phyloP scores from a whole-genome alignment of 495 filamentous ascomycete genomes.

The Cryomyces minteri region DNA sequence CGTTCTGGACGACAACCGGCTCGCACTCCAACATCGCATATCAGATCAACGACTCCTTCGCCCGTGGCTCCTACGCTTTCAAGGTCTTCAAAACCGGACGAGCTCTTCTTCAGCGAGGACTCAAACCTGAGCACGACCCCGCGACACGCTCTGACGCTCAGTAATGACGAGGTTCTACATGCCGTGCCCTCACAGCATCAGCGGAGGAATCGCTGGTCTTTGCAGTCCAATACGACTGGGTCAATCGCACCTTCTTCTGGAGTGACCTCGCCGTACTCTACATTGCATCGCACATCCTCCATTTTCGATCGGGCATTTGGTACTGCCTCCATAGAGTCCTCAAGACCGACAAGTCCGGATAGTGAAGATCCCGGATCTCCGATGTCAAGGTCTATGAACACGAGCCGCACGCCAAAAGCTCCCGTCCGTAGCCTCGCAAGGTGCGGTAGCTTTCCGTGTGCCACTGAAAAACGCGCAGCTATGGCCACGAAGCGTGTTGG shows the following conservation, averaged over 20 bases:
- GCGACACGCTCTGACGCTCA: constrained; percentile 17
- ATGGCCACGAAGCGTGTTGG: neutral
- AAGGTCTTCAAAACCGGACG: too few relatives aligned
- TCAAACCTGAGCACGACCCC: constrained; percentile 25
- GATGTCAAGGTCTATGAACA: constrained; percentile 6
- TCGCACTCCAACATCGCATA: constrained; percentile 20
- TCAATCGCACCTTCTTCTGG: constrained; percentile 48
- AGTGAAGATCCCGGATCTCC: constrained; percentile 22
- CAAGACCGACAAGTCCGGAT: constrained; percentile 57
- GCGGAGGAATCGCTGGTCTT: constrained; percentile 36
- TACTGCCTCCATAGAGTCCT: constrained; percentile 34
- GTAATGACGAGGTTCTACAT: too few relatives aligned
- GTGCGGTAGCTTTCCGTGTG: neutral
- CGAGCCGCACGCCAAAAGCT: constrained; percentile 1
- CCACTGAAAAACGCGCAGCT: neutral
- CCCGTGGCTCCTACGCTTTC: too few relatives aligned
- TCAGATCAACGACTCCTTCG: constrained; percentile 6
- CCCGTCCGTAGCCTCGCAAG: neutral
- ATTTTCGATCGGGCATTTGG: constrained; percentile 47
- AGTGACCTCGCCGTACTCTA: constrained; percentile 68
- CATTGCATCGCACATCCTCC: constrained; percentile 43
- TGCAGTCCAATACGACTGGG: constrained; percentile 34
- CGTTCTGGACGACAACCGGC: constrained; percentile 21
- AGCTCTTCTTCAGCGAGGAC: too few relatives aligned
- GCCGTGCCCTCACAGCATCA: too few relatives aligned